These are phyloP conservation scores for Coniochaeta prunicola DNA, from an alignment of 2,329 filamentous ascomycete species.

Conservation along the genomic window DNA sequence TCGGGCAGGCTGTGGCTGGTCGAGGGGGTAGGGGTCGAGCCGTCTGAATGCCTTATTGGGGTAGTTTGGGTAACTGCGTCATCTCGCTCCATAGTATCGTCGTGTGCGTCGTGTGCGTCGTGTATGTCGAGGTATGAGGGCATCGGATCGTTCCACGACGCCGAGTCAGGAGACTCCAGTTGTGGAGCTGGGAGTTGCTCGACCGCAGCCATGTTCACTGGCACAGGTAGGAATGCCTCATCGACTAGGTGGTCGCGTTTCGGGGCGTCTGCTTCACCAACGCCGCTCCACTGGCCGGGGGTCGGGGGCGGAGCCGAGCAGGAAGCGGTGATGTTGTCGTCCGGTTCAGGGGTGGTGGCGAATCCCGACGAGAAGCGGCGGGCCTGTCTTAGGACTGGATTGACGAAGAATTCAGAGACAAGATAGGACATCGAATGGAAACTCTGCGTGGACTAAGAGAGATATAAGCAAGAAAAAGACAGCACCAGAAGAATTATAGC, in stretches of 20 bases:
- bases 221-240: background rate
- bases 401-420: conserved; percentile 59
- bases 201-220: background rate
- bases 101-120: too few species aligned
- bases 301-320: background rate
- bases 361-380: conserved; percentile 48
- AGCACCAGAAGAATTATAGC: background rate
- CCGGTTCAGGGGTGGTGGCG: conserved; percentile 23
- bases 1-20: conserved; percentile 46
- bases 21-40: background rate
- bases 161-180: conserved; percentile 16
- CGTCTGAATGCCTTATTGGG: too few species aligned
- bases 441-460: too few species aligned
- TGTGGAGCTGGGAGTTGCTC: conserved; percentile 7
- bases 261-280: background rate
- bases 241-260: background rate
- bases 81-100: too few species aligned
- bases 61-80: too few species aligned
- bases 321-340: conserved; percentile 14
- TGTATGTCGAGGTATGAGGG: too few species aligned
- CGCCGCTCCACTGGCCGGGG: background rate
- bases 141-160: too few species aligned
- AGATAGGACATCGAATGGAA: conserved; percentile 48
- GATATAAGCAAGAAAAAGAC: background rate
- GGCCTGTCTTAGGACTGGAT: conserved; percentile 59